Base-by-base conservation (phyloP, 192 early-diverging fungal genomes). In the Coemansia sp. region DNA sequence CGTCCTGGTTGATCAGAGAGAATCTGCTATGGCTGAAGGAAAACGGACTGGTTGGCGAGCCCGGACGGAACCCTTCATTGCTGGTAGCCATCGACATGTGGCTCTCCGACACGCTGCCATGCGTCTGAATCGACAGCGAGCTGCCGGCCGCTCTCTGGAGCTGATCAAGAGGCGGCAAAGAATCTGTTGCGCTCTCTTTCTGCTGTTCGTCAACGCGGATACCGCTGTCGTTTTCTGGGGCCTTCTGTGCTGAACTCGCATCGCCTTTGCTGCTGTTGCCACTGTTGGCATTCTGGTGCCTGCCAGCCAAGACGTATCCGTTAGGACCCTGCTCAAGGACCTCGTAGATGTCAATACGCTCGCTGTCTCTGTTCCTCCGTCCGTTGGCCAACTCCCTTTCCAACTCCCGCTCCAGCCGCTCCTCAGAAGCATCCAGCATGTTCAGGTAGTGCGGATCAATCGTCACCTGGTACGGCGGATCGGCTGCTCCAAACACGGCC, bases 1-100 rank as follows among this genome's bases (percentile, higher is more conserved):
- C 80, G 58, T 83, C 80, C 54, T 74, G 71, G 66, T 83, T 83
- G 72, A 83, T 66, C 53, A 83, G 63, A 53, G 80, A 83, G 72
- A 69, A 83, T 9, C 80, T 68, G 56, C 80, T 83, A 59, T 83
- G 80, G 42, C 65, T 70, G 48, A 83, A 83, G 43, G 75, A 77
- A 50, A 83, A 83, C 48, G 71, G 72, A n/a, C 69, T 75, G 12
- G 75, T 51, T n/a, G 69, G 75, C 55, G 71, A 71, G 37, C 65
- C 65, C 14, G 64, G 19, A 19, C 37, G 39, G 20, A 45, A 42
- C 19, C 40, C 50, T 8, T 44, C 56, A 7, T 54, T 22, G 48
- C 50, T 25, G 10, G 46, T 40, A 0, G 66, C 64, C 54, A 79
- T 53, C 13, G 77, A 79, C 6, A 46, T 13, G 8, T 71, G 77